Evolutionary conservation across 345 rosid genomes (phyloP), one percentile per base, ranked within the genome.

Genomic region (Cardiospermum halicacabum): DNA sequence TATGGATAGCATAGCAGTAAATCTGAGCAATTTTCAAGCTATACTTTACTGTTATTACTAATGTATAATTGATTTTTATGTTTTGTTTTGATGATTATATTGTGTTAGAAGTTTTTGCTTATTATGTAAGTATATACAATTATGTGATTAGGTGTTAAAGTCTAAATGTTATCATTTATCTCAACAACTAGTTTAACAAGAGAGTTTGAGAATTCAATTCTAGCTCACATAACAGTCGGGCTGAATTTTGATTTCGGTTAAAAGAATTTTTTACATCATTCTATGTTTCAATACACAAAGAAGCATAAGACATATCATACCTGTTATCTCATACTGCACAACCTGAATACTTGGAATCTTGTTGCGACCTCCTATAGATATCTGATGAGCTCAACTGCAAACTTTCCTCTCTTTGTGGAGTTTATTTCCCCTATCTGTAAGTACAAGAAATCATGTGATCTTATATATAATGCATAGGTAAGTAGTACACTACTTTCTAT

Each of bases 381-480:
- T 68, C 62, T 83, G 66, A 91, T 85, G 68, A 91, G 85, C 71
- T 88, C 97, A 37, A 91, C 87, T 11, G 84, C 80, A 74, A 78
- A 86, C 74, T 85, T 91, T 3, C 97, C 97, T 67, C 85, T 91
- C 77, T 50, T 91, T 19, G 93, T 91, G n/a, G 80, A 36, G 66
- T 71, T 83, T 58, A 91, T 86, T 71, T 85, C 97, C 72, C 93
- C 96, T 54, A 88, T 83, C 93, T 91, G 79, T n/a, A 65, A 32
- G 11, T 21, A 21, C 3, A 37, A 4, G 13, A 36, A 67, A n/a
- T 9, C 15, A 55, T 2, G 36, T 34, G 34, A 27, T 73, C 42
- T 69, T 34, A 34, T 5, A 34, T 4, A 40, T 58, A 36, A 69
- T 26, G 48, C 40, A 60, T 16, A 22, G 2, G 50, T 2, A 59